Evolutionary conservation across 768 basidiomycete species (phyloP).

Genomic region (Auricularia heimuer): DNA sequence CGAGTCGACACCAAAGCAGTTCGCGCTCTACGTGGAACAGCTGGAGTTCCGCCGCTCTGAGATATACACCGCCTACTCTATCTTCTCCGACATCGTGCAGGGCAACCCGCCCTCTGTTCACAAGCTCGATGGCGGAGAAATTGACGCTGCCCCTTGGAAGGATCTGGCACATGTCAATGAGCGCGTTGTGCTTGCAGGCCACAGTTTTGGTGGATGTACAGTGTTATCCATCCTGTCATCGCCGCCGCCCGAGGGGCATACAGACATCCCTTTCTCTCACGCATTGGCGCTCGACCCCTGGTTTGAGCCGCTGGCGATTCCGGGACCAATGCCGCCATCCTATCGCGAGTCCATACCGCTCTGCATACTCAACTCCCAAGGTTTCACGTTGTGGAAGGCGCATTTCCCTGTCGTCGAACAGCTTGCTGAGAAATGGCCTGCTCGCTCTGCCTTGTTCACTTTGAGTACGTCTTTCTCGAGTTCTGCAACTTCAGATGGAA

Average conservation of each 20-base stretch:
- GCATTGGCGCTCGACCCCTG: constrained; percentile 73
- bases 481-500: background rate
- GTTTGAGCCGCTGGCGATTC: constrained; percentile 64
- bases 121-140: constrained; percentile 42
- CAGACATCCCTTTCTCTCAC: constrained; percentile 43
- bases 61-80: constrained; percentile 50
- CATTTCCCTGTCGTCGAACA: constrained; percentile 55
- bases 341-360: constrained; percentile 20
- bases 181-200: constrained; percentile 36
- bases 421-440: constrained; percentile 42
- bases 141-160: constrained; percentile 35
- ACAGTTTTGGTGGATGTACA: constrained; percentile 50
- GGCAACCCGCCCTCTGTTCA: constrained; percentile 25
- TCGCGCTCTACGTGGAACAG: constrained; percentile 57
- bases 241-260: constrained; percentile 29
- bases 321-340: constrained; percentile 31
- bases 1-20: constrained; percentile 19
- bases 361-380: constrained; percentile 67
- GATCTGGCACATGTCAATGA: constrained; percentile 18
- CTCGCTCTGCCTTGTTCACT: background rate
- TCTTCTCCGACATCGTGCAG: constrained; percentile 45
- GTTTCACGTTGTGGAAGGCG: constrained; percentile 68
- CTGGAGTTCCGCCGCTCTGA: constrained; percentile 61
- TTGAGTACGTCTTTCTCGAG: background rate
- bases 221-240: constrained; percentile 46